Conservation (phyloP, 805 yeast species). For the Metschnikowia matae region DNA sequence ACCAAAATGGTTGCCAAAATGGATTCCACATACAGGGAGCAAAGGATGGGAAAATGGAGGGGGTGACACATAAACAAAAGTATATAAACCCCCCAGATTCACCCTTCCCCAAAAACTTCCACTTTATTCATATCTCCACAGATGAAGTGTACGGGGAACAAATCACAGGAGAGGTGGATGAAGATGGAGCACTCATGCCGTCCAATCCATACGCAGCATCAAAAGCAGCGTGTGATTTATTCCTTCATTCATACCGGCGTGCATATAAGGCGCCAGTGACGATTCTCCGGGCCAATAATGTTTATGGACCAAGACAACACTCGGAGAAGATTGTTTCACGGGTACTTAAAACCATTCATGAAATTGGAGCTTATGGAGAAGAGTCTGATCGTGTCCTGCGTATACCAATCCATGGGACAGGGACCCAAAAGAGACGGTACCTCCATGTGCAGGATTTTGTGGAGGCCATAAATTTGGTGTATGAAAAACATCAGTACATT, state of each 20-base stretch:
- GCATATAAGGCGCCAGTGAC: conserved; percentile 41
- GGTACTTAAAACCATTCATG: conserved; percentile 2
- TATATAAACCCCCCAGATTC: too few relatives aligned
- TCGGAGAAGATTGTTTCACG: conserved; percentile 50
- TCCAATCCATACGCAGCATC: conserved; percentile 57
- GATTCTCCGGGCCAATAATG: conserved; percentile 47
- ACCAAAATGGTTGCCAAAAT: too few relatives aligned
- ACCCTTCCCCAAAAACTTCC: neutral
- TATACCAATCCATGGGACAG: conserved; percentile 47
- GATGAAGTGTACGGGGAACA: conserved; percentile 59
- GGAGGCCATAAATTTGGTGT: conserved; percentile 33
- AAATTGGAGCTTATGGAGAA: neutral
- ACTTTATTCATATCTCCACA: conserved; percentile 45
- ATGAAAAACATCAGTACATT: conserved; percentile 8
- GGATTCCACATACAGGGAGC: too few relatives aligned
- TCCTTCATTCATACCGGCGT: conserved; percentile 41
- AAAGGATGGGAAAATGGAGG: too few relatives aligned
- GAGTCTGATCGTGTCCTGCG: conserved; percentile 9
- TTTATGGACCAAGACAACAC: conserved; percentile 51
- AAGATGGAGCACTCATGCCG: conserved; percentile 39
- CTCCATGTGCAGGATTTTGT: conserved; percentile 42
- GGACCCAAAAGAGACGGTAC: conserved; percentile 41
- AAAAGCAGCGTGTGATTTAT: conserved; percentile 51
- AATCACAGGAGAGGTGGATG: conserved; percentile 23
- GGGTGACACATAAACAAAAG: too few relatives aligned